Percentiles rank a stretch among this genome's conserved stretches.
phyloP scores from a whole-genome alignment of 805 yeast species.

The Yamadazyma nakazawae region DNA sequence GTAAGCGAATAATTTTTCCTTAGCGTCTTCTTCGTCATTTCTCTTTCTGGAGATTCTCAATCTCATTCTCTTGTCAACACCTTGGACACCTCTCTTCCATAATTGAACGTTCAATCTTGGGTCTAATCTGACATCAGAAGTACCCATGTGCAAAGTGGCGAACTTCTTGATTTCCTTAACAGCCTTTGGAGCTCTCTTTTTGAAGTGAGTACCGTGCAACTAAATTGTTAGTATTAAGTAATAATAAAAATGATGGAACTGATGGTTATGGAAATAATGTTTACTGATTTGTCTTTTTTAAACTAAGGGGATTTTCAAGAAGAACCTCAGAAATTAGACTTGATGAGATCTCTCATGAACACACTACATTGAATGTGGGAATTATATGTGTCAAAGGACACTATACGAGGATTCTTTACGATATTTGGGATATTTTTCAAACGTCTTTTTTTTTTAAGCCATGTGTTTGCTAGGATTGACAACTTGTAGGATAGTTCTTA shows the following conservation, averaged over 20 bases:
- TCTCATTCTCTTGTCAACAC: conserved; percentile 97
- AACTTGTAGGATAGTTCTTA: background rate
- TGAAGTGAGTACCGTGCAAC: conserved; percentile 98
- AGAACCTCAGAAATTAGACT: too few relatives aligned
- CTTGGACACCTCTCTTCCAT: conserved; percentile 99
- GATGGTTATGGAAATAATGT: too few relatives aligned
- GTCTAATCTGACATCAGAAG: conserved; percentile 97
- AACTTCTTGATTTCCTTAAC: conserved; percentile 99
- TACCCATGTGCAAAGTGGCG: conserved; percentile 98
- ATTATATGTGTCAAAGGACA: too few relatives aligned
- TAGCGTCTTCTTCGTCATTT: conserved; percentile 99
- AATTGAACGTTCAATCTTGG: conserved; percentile 97
- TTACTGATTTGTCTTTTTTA: too few relatives aligned
- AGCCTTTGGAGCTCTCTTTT: conserved; percentile 99
- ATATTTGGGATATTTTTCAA: background rate
- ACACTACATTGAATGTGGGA: too few relatives aligned
- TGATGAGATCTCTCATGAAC: background rate
- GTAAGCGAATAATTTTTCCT: conserved; percentile 94
- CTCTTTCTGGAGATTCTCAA: conserved; percentile 99
- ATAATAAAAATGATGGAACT: too few relatives aligned
- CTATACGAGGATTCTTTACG: too few relatives aligned
- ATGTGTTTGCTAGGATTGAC: background rate
- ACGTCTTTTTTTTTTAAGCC: too few relatives aligned
- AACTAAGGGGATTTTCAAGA: background rate
- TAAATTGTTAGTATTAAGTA: conserved; percentile 40